Evolutionary conservation across 441 rosid species (phyloP).

Genomic region (Aquilaria agallochum): DNA sequence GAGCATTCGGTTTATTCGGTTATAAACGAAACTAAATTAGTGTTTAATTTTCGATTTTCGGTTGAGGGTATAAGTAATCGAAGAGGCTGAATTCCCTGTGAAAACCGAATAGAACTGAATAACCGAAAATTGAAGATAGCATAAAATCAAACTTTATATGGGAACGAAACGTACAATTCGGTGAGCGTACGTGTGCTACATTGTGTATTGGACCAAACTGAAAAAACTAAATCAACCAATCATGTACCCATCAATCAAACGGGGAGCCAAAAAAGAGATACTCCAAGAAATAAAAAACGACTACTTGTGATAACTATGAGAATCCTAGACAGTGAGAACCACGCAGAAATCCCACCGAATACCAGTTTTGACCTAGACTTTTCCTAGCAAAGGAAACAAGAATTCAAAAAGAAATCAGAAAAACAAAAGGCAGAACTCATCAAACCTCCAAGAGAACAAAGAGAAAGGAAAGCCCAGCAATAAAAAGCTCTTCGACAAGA

Average conservation of each 20-base stretch:
- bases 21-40: too few relatives aligned
- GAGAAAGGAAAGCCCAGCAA: neutral
- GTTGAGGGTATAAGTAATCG: too few relatives aligned
- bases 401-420: neutral
- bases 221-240: conserved; percentile 21
- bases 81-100: too few relatives aligned
- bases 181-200: neutral
- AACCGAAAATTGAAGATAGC: too few relatives aligned
- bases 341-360: too few relatives aligned
- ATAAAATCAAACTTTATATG: too few relatives aligned
- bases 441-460: neutral
- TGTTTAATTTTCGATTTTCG: too few relatives aligned
- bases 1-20: too few relatives aligned
- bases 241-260: conserved; percentile 7
- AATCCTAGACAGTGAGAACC: neutral
- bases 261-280: neutral
- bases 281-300: neutral
- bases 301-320: neutral
- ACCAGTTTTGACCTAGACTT: neutral
- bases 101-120: too few relatives aligned
- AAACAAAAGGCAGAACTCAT: neutral
- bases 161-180: too few relatives aligned
- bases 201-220: conserved; percentile 15
- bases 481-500: neutral
- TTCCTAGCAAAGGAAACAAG: neutral